phyloP scores from a whole-genome alignment of 2,329 filamentous ascomycete genomes.

The Bipolaris bicolor region DNA sequence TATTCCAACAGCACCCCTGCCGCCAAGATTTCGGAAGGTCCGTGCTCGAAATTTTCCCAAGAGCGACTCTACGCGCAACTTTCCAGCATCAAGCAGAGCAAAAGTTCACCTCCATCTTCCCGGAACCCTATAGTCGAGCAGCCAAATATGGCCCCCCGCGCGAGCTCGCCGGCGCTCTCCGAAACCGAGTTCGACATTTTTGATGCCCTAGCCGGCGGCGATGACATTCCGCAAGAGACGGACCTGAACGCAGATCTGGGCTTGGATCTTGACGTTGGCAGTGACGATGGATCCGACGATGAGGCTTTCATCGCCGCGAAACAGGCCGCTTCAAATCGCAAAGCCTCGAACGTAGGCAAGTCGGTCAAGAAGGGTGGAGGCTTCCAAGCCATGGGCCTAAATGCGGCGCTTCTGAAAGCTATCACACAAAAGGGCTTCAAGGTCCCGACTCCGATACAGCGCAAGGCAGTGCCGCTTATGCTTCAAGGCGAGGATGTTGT shows the following conservation, averaged over 20 bases:
- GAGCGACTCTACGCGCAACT: conserved; percentile 5
- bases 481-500: conserved; percentile 94
- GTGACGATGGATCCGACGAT: conserved; percentile 68
- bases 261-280: conserved; percentile 51
- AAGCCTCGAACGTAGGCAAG: conserved; percentile 77
- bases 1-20: conserved; percentile 14
- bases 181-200: conserved; percentile 94
- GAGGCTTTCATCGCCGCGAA: conserved; percentile 89
- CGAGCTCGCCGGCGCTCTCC: conserved; percentile 79
- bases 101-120: conserved; percentile 18
- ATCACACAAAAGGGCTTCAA: conserved; percentile 94
- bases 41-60: conserved; percentile 34
- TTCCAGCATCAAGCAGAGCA: conserved; percentile 12
- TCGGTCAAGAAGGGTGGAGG: conserved; percentile 94
- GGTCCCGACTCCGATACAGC: conserved; percentile 95
- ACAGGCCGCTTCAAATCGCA: conserved; percentile 87
- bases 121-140: conserved; percentile 1
- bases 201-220: conserved; percentile 72
- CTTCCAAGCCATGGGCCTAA: conserved; percentile 94
- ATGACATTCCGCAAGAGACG: conserved; percentile 53
- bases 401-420: conserved; percentile 81
- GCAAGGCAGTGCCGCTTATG: conserved; percentile 92
- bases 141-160: conserved; percentile 71
- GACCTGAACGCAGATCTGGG: conserved; percentile 44
- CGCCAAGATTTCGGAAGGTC: conserved; percentile 37